A percentile compares a stretch with the other conserved stretches of the same genome.
Conservation (phyloP, 2,329 filamentous ascomycete genomes). For the Hyphodiscus sp. region DNA sequence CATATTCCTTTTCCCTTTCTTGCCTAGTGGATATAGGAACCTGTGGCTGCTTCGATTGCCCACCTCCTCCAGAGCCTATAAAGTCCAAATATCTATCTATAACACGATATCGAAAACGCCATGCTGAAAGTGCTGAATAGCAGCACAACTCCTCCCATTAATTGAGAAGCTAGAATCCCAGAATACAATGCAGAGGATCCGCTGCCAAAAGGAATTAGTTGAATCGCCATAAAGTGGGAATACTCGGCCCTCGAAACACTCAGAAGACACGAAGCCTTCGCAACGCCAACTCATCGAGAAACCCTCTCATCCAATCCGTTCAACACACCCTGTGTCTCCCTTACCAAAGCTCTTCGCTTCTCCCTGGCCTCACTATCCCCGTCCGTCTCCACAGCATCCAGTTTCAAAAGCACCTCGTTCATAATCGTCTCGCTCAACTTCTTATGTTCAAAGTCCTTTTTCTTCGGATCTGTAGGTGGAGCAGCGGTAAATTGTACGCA, state of each 20-base stretch:
- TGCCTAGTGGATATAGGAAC: not conserved
- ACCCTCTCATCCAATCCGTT: slow-evolving; percentile 50
- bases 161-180: slow-evolving; percentile 2
- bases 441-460: slow-evolving; percentile 67
- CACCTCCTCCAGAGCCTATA: not conserved
- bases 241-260: not conserved
- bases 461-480: slow-evolving; percentile 60
- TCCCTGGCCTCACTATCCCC: slow-evolving; percentile 59
- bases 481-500: slow-evolving; percentile 54
- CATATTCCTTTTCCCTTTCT: too few relatives aligned
- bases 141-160: not conserved
- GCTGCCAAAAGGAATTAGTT: slow-evolving; percentile 16
- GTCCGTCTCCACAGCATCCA: slow-evolving; percentile 69
- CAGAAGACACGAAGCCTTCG: too few relatives aligned
- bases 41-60: not conserved
- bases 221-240: not conserved
- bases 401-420: slow-evolving; percentile 68
- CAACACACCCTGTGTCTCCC: slow-evolving; percentile 60
- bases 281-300: slow-evolving; percentile 2
- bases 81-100: not conserved
- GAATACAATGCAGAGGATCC: slow-evolving; percentile 14
- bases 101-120: not conserved
- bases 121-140: not conserved
- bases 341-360: slow-evolving; percentile 66
- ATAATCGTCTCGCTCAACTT: slow-evolving; percentile 69